Evolutionary conservation across 2,329 filamentous ascomycete genomes (phyloP).

Genomic region (Colletotrichum acutatum): DNA sequence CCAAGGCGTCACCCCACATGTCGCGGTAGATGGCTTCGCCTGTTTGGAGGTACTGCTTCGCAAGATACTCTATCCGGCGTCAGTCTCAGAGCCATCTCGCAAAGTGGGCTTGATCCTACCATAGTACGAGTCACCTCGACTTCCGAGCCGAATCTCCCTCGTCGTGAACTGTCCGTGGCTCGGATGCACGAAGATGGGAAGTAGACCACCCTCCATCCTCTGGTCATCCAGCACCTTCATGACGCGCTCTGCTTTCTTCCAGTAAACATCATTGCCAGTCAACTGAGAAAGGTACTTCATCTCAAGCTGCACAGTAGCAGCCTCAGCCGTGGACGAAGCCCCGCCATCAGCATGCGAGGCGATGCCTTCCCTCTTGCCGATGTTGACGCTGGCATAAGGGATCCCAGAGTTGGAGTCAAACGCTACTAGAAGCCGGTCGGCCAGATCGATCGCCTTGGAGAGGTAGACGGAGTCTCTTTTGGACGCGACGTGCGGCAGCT

Average conservation of each 20-base stretch:
- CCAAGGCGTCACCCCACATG: constrained; percentile 89
- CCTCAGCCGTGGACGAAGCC: constrained; percentile 92
- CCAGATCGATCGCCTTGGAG: constrained; percentile 93
- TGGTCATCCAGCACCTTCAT: constrained; percentile 92
- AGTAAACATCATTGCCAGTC: constrained; percentile 91
- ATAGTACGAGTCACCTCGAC: constrained; percentile 96
- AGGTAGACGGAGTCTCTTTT: constrained; percentile 84
- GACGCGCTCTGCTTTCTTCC: constrained; percentile 89
- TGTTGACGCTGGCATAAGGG: constrained; percentile 89
- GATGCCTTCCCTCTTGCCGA: constrained; percentile 80
- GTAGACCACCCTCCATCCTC: constrained; percentile 79
- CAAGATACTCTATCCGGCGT: constrained; percentile 78
- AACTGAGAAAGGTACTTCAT: constrained; percentile 96
- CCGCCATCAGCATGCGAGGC: constrained; percentile 86
- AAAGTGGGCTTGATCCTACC: not conserved
- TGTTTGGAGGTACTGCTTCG: constrained; percentile 97
- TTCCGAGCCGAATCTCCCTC: constrained; percentile 89
- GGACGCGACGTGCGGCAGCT: constrained; percentile 67
- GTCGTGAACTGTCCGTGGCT: constrained; percentile 82
- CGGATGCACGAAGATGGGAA: constrained; percentile 92
- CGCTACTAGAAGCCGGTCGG: constrained; percentile 84
- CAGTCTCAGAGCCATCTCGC: not conserved
- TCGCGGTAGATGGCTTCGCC: constrained; percentile 87
- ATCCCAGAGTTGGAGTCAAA: constrained; percentile 89
- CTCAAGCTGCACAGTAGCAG: constrained; percentile 91